Base-by-base conservation (phyloP, 1,139 yeast species). In the Citeromyces siamensis region DNA sequence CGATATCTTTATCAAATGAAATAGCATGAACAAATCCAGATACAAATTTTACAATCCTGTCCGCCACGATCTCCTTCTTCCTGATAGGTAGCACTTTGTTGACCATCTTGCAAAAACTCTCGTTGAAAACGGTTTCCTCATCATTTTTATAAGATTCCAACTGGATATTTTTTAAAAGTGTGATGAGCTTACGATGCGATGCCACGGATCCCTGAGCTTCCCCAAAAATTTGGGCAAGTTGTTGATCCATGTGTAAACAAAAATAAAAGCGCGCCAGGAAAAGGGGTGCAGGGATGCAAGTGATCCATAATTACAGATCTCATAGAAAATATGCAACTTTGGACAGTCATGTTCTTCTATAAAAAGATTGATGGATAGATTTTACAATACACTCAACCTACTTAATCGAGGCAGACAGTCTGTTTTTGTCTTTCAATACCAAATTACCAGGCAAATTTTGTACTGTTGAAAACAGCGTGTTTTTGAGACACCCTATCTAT, bases 191-290 rank as follows among this genome's bases (percentile, higher is more conserved):
- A 35, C 83, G 64, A 55, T 86, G 96, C 2, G 88, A 80, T 0
- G 90, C 77, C 27, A 78, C 64, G 2, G 83, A 67, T 28, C 58
- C 43, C 49, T 88, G 97, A 0, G 93, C 85, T 41, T 80, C 90
- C 49, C 82, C 93, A 51, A 88, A 88, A 2, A 79, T 75, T 40
- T 71, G 10, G 5, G 28, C 28, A 23, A 23, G 28, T 8, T 23
- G 10, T 14, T 23, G 28, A 23, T 23, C 28, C 28, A 23, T 23
- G 28, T 23, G 10, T 23, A 14, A n/a, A n/a, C n/a, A n/a, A n/a
- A n/a, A n/a, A n/a, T n/a, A n/a, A n/a, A n/a, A n/a, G n/a, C n/a
- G n/a, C n/a, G n/a, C n/a, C n/a, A n/a, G n/a, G n/a, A n/a, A n/a
- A n/a, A n/a, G n/a, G n/a, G n/a, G n/a, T n/a, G n/a, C n/a, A n/a